These are phyloP conservation scores for Fusarium metavorans DNA, from an alignment of 2,329 filamentous ascomycete genomes.

Conservation along the genomic window DNA sequence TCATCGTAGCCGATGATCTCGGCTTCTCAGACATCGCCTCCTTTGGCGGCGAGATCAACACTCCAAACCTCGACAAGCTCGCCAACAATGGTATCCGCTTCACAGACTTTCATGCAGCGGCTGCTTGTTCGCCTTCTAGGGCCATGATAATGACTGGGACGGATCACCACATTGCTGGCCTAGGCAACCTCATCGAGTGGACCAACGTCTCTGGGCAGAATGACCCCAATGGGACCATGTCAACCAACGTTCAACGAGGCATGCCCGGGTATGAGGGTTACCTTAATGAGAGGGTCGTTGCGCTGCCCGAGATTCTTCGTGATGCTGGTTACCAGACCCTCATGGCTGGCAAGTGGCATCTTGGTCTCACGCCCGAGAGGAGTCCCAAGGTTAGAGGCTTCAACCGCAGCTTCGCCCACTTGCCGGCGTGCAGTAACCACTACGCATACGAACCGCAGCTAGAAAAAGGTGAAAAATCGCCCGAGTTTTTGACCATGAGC, in stretches of 20 bases:
- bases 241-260: conserved; percentile 36
- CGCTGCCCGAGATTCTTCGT: conserved; percentile 65
- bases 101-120: conserved; percentile 72
- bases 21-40: conserved; percentile 70
- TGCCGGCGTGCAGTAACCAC: conserved; percentile 70
- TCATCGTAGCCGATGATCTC: conserved; percentile 15
- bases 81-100: conserved; percentile 65
- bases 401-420: conserved; percentile 67
- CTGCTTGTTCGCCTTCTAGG: conserved; percentile 71
- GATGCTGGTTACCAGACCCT: conserved; percentile 68
- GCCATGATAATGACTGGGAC: conserved; percentile 76
- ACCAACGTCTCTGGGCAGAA: conserved; percentile 23
- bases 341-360: conserved; percentile 63
- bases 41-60: conserved; percentile 71
- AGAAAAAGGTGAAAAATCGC: conserved; percentile 11
- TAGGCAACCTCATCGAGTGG: conserved; percentile 60
- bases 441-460: conserved; percentile 46
- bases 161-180: conserved; percentile 27
- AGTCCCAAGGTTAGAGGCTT: conserved; percentile 58
- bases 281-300: conserved; percentile 65
- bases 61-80: conserved; percentile 68
- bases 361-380: conserved; percentile 29
- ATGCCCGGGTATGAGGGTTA: conserved; percentile 60
- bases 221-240: conserved; percentile 25
- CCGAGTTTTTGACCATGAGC: conserved; percentile 32